Evolutionary conservation across 2,329 filamentous ascomycete species (phyloP).

Genomic region (Fusarium scirpi): DNA sequence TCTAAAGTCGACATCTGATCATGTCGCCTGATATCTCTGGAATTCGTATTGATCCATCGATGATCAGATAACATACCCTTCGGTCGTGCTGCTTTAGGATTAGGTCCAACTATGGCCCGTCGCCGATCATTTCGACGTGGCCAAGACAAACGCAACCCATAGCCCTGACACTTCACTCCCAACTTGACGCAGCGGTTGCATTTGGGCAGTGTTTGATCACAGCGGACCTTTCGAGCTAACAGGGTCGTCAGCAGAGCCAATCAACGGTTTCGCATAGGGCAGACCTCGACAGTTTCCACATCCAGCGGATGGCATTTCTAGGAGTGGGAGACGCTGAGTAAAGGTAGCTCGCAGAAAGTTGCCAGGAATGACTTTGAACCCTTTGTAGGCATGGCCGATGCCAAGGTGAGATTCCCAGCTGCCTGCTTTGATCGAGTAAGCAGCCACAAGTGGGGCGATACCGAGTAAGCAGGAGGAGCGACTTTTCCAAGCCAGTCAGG

Average conservation of each 20-base stretch:
- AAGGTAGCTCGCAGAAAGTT: constrained; percentile 19
- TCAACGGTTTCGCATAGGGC: neutral
- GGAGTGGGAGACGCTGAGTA: too few species aligned
- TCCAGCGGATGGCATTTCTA: constrained; percentile 15
- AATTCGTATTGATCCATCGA: constrained; percentile 19
- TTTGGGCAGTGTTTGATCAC: constrained; percentile 25
- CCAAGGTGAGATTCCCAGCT: neutral
- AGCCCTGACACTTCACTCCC: constrained; percentile 23
- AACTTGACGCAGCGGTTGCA: constrained; percentile 23
- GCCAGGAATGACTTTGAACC: neutral
- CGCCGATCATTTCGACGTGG: constrained; percentile 19
- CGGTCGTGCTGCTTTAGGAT: neutral
- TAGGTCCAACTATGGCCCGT: constrained; percentile 23
- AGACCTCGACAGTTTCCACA: constrained; percentile 36
- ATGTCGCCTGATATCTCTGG: constrained; percentile 31
- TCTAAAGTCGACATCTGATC: neutral
- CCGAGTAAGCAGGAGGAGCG: neutral
- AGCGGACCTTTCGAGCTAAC: constrained; percentile 37
- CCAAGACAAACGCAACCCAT: constrained; percentile 36
- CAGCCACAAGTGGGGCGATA: neutral
- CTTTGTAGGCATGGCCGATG: neutral
- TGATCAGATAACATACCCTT: neutral
- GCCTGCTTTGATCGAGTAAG: neutral
- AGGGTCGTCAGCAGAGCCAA: neutral
- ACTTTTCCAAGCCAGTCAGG: neutral